These are phyloP conservation scores for Geotrichum candidum DNA, from an alignment of 1,139 yeast species.

Conservation along the genomic window DNA sequence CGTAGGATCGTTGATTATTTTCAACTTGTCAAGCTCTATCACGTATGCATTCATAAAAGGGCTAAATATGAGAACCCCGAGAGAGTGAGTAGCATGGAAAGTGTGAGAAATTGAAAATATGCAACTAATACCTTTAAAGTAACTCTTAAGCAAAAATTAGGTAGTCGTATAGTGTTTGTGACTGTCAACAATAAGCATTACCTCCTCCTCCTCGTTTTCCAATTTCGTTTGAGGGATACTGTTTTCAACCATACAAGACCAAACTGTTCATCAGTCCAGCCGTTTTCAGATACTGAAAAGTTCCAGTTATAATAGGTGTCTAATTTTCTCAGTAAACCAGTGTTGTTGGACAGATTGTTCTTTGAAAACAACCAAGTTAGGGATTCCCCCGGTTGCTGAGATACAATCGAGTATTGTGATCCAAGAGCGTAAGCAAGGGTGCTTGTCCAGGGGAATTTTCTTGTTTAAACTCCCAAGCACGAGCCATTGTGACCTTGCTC, in stretches of 20 bases:
- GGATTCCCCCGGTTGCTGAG: too few relatives aligned
- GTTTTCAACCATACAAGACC: neutral
- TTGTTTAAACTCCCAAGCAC: neutral
- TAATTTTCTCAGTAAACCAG: neutral
- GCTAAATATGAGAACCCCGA: neutral
- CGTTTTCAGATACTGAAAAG: neutral
- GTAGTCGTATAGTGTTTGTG: neutral
- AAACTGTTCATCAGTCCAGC: neutral
- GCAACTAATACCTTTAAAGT: neutral
- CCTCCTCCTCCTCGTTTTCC: neutral
- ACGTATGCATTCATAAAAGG: neutral
- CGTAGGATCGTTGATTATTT: neutral
- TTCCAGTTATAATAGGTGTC: neutral
- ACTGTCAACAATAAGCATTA: neutral
- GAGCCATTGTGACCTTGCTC: neutral
- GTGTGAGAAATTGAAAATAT: neutral
- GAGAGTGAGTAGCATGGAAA: neutral
- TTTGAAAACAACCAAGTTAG: neutral
- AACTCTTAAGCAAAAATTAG: neutral
- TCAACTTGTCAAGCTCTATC: neutral
- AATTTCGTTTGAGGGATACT: neutral
- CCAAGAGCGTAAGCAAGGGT: neutral
- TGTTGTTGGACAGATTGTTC: neutral
- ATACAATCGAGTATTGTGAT: too few relatives aligned
- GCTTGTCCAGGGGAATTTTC: neutral